Conservation (phyloP, 768 basidiomycete species). For the Gymnopilus junonius region DNA sequence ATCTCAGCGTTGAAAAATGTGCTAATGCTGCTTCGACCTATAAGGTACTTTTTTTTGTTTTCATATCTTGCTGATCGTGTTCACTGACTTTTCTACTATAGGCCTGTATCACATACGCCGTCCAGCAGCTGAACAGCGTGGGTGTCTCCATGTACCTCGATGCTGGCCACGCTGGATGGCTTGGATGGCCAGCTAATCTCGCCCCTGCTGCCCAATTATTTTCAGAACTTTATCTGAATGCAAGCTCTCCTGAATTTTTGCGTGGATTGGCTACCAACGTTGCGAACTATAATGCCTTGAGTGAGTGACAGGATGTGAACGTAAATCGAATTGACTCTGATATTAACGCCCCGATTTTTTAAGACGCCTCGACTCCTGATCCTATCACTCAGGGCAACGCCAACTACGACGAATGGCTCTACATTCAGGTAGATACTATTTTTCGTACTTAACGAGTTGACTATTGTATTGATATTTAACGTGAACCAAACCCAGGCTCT, state of each 20-base stretch:
- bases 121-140: conserved; percentile 56
- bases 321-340: conserved; percentile 22
- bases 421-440: too few relatives aligned
- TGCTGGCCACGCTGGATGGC: conserved; percentile 68
- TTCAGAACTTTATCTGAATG: conserved; percentile 48
- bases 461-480: too few relatives aligned
- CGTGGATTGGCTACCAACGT: conserved; percentile 67
- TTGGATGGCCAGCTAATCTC: conserved; percentile 71
- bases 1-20: conserved; percentile 63
- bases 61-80: too few relatives aligned
- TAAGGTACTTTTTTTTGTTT: conserved; percentile 29
- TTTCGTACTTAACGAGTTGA: too few relatives aligned
- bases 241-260: conserved; percentile 59
- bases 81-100: conserved; percentile 12
- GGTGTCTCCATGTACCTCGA: conserved; percentile 67
- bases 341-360: conserved; percentile 34
- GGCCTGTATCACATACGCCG: conserved; percentile 57
- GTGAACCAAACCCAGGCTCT: conserved; percentile 47
- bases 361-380: conserved; percentile 54
- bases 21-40: conserved; percentile 56
- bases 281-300: conserved; percentile 50
- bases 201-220: conserved; percentile 61
- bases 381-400: conserved; percentile 62
- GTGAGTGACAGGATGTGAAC: conserved; percentile 21
- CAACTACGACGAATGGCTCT: conserved; percentile 66